Conservation (phyloP, 345 rosid genomes). For the Rhodamnia argentea region DNA sequence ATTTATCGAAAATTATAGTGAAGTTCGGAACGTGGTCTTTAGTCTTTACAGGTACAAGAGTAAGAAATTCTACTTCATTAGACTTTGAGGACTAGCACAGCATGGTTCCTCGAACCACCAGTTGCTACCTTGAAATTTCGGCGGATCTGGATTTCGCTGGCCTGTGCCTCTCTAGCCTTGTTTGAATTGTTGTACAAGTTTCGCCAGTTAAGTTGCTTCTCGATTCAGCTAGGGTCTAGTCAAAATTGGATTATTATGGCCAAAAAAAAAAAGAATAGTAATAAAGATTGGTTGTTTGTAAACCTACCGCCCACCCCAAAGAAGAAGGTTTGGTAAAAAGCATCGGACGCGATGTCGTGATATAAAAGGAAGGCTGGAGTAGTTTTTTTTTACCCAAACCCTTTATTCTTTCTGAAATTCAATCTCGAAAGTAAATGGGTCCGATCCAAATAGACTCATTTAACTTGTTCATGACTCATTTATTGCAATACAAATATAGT, state of each 20-base stretch:
- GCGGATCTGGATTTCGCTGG: no score
- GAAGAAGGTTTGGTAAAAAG: neutral
- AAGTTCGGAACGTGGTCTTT: neutral
- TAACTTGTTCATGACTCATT: no score
- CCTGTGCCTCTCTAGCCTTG: no score
- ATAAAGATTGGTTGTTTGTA: no score
- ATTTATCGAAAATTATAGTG: neutral
- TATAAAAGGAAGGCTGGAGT: neutral
- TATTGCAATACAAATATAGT: no score
- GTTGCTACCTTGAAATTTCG: no score
- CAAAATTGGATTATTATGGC: neutral
- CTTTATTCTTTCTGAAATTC: neutral
- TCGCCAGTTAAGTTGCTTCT: neutral
- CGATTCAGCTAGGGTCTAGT: neutral
- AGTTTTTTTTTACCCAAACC: neutral
- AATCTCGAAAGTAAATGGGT: neutral
- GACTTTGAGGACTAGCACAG: no score
- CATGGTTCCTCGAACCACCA: no score
- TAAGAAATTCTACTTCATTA: neutral
- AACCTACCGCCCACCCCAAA: neutral
- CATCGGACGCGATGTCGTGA: neutral
- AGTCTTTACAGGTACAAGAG: neutral
- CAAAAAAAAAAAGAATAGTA: no score
- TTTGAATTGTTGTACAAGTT: no score
- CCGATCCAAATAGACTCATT: no score